Conservation (phyloP, 352 stramenopile genomes). For the Pythium grandisporangium region DNA sequence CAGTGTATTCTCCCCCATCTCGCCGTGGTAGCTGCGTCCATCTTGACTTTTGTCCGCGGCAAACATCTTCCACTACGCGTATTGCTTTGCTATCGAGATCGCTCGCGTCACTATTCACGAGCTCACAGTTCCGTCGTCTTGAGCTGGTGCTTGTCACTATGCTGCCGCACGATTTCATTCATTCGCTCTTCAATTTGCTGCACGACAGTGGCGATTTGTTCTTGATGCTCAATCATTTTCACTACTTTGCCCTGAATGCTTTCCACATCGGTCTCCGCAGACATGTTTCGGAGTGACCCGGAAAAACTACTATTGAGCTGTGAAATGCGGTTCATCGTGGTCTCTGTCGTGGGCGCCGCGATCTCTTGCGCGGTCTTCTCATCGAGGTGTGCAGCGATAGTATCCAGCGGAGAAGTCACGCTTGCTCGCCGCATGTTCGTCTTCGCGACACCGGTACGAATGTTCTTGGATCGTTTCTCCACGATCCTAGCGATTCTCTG, state of each 20-base stretch:
- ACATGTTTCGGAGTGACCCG: constrained; percentile 54
- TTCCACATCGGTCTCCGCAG: constrained; percentile 67
- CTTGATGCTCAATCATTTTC: constrained; percentile 47
- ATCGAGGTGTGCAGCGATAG: constrained; percentile 41
- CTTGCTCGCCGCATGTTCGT: constrained; percentile 14
- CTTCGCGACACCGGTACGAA: constrained; percentile 3
- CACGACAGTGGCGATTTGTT: constrained; percentile 30
- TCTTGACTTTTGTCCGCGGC: no score
- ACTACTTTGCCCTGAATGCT: constrained; percentile 56
- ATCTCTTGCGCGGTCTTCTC: constrained; percentile 45
- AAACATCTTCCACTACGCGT: no score
- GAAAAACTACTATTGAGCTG: constrained; percentile 87
- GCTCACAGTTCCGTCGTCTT: no score
- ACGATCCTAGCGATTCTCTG: constrained; percentile 72
- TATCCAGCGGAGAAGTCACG: constrained; percentile 34
- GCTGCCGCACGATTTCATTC: constrained; percentile 1
- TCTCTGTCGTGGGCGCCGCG: constrained; percentile 24
- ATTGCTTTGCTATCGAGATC: no score
- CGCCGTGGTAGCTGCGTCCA: no score
- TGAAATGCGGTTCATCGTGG: constrained; percentile 57
- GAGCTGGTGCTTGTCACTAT: no score
- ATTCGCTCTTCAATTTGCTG: constrained; percentile 31
- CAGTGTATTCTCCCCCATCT: no score
- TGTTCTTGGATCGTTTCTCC: constrained; percentile 35
- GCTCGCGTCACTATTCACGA: no score